Evolutionary conservation across 2,329 filamentous ascomycete genomes (phyloP), one percentile per base, ranked within the genome.

Genomic region (Malbranchea zuffiana): DNA sequence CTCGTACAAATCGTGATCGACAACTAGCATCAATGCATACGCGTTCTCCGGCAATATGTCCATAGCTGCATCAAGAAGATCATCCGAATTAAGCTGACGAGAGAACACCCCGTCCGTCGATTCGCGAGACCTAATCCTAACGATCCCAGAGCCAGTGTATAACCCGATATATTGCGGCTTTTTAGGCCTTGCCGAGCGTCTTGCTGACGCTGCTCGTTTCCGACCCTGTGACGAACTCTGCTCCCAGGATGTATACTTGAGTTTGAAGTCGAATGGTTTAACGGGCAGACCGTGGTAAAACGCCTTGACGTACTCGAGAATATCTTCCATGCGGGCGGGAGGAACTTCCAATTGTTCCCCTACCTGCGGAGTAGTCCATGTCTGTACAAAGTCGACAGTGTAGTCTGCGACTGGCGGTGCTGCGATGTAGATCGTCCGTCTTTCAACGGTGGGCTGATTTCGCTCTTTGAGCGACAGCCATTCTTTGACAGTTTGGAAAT

Each of bases 1-100:
- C 46, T 81, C 75, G 48, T 75, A 80, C 10, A 80, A 55, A 48
- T 82, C 78, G n/a, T 78, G 69, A 21, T 75, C 59, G 0, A 71
- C 57, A 0, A 80, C 49, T 23, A 82, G 51, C 0, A 77, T 48
- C 1, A 80, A 50, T 0, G 75, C 65, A 41, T 76, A 75, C 0
- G 75, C 76, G 46, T 80, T 70, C 0, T 47, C 34, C 0, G 75
- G 75, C 0, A 80, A 54, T 11, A 71, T 61, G 2, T 55, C 56
- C 2, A 74, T 65, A 0, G 71, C 63, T 0, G 62, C 68, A 44
- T 80, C 75, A 0, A 80, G 60, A 1, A 81, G 57, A 47, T 81
- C 76, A 29, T 71, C 59, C 0, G 80, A 61, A 37, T 78, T 74
- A 2, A 81, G 52, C 47, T 60, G 55, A 6, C 45, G 40, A 3